Evolutionary conservation across 352 stramenopile genomes (phyloP).

Genomic region (Plasmopara viticola): DNA sequence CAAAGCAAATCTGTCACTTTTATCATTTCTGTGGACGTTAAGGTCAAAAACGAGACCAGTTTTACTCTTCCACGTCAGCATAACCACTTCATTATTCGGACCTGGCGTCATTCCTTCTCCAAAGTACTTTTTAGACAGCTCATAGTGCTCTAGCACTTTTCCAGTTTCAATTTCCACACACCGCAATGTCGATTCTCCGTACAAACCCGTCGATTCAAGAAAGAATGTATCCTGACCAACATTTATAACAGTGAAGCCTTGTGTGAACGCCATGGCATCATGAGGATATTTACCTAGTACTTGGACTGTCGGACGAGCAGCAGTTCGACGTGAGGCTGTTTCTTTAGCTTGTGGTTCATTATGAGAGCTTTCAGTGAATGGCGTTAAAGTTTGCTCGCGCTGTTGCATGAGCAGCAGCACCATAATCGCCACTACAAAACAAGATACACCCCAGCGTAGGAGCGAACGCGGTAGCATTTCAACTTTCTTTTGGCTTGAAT

Average conservation of each 20-base stretch:
- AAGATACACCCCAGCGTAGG: slow-evolving; percentile 25
- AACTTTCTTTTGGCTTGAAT: slow-evolving; percentile 7
- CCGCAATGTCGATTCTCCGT: slow-evolving; percentile 81
- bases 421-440: slow-evolving; percentile 22
- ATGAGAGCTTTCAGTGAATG: not conserved
- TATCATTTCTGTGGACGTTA: slow-evolving; percentile 24
- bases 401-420: slow-evolving; percentile 16
- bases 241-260: slow-evolving; percentile 64
- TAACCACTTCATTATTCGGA: slow-evolving; percentile 63
- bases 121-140: slow-evolving; percentile 69
- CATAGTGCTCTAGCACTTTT: slow-evolving; percentile 58
- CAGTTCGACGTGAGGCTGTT: slow-evolving; percentile 6
- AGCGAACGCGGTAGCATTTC: slow-evolving; percentile 24
- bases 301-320: slow-evolving; percentile 32
- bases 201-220: slow-evolving; percentile 90
- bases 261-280: slow-evolving; percentile 80
- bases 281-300: slow-evolving; percentile 73
- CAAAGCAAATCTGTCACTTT: slow-evolving; percentile 14
- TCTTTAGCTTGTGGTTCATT: slow-evolving; percentile 18
- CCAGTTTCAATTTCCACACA: slow-evolving; percentile 86
- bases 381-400: not conserved
- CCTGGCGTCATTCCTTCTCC: slow-evolving; percentile 88
- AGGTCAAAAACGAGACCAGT: slow-evolving; percentile 86
- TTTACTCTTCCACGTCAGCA: slow-evolving; percentile 89
- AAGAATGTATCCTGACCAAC: slow-evolving; percentile 51